Percentiles rank a stretch among this genome's conserved stretches.
Evolutionary conservation across 441 rosid species (phyloP).

Genomic region (Bocquillonia castaneifolia): DNA sequence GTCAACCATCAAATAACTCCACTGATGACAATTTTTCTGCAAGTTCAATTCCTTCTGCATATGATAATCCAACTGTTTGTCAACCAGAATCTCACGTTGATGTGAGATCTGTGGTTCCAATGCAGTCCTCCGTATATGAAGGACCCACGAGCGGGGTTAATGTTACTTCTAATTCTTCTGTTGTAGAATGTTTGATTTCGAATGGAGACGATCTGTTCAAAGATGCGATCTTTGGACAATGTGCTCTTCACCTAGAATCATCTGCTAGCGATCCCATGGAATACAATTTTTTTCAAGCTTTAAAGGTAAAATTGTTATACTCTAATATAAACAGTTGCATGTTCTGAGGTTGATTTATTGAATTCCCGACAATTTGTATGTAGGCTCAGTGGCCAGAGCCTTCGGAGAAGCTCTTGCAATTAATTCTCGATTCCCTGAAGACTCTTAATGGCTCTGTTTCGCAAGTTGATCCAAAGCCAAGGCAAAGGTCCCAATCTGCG

Average conservation of each 20-base stretch:
- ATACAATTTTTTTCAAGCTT: not conserved
- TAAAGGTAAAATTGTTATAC: not conserved
- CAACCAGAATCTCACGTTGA: slow-evolving; percentile 48
- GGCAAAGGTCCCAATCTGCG: slow-evolving; percentile 67
- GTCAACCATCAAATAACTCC: slow-evolving; percentile 62
- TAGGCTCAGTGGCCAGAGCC: slow-evolving; percentile 80
- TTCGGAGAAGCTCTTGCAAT: slow-evolving; percentile 77
- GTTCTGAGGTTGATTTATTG: slow-evolving; percentile 4
- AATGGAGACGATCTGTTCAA: not conserved
- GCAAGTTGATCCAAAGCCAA: slow-evolving; percentile 67
- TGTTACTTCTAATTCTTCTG: not conserved
- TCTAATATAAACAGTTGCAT: not conserved
- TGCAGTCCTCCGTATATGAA: not conserved
- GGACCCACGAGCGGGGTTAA: not conserved
- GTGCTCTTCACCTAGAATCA: not conserved
- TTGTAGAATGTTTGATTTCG: not conserved
- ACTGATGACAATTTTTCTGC: slow-evolving; percentile 39
- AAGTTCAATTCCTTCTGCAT: slow-evolving; percentile 39
- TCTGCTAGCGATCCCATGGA: slow-evolving; percentile 12
- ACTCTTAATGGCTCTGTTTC: slow-evolving; percentile 67
- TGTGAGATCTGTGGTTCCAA: slow-evolving; percentile 46
- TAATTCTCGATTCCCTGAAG: slow-evolving; percentile 72
- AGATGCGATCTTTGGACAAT: not conserved
- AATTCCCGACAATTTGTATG: slow-evolving; percentile 15
- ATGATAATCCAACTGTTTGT: slow-evolving; percentile 37